phyloP scores from a whole-genome alignment of 2,329 filamentous ascomycete genomes.

The Paramyrothecium sp. region DNA sequence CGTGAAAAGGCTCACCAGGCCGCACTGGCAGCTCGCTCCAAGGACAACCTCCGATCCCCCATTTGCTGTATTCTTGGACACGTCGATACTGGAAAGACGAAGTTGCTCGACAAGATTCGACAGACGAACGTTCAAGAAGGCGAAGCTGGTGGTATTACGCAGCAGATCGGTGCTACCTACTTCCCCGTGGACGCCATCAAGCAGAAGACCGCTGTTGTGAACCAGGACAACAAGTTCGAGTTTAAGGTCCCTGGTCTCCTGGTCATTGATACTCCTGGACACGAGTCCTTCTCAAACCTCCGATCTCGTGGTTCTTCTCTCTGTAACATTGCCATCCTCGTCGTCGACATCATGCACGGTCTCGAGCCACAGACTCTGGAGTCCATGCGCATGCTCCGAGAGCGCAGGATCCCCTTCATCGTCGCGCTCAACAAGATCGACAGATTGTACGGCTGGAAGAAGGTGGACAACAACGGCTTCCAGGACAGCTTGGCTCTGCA shows the following conservation, averaged over 20 bases:
- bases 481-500: constrained; percentile 86
- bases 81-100: constrained; percentile 99
- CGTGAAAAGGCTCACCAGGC: constrained; percentile 89
- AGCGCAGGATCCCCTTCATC: constrained; percentile 95
- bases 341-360: constrained; percentile 99
- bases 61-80: constrained; percentile 99
- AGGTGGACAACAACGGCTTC: constrained; percentile 98
- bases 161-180: constrained; percentile 99
- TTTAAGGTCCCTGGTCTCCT: constrained; percentile 97
- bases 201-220: constrained; percentile 92
- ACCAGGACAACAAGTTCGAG: constrained; percentile 84
- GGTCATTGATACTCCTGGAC: constrained; percentile 96
- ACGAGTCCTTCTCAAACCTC: constrained; percentile 99
- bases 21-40: constrained; percentile 84
- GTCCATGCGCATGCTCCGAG: constrained; percentile 91
- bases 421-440: constrained; percentile 99
- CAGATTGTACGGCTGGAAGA: constrained; percentile 98
- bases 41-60: constrained; percentile 91
- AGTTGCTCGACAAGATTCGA: constrained; percentile 95
- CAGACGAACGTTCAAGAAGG: constrained; percentile 99
- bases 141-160: constrained; percentile 98
- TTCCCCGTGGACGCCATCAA: constrained; percentile 92
- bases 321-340: constrained; percentile 98
- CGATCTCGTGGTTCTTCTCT: constrained; percentile 95
- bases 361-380: constrained; percentile 95